phyloP scores from a whole-genome alignment of 768 basidiomycete species.

The Strobilomyces dryophilus region DNA sequence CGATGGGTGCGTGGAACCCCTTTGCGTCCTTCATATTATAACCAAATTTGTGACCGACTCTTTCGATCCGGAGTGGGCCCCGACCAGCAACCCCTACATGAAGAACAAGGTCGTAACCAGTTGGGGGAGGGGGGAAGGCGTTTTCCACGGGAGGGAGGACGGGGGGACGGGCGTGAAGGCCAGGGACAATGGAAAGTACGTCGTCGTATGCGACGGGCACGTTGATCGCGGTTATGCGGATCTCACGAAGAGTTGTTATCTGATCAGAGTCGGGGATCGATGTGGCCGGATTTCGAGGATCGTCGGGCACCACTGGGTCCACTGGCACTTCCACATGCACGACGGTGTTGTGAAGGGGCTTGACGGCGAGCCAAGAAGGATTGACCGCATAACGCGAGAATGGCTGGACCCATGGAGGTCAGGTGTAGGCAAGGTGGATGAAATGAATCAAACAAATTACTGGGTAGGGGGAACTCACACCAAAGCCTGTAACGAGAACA shows the following conservation, averaged over 20 bases:
- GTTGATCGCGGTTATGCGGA: slow-evolving; percentile 57
- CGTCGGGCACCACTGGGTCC: slow-evolving; percentile 17
- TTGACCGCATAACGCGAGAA: slow-evolving; percentile 54
- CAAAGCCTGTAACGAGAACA: slow-evolving; percentile 52
- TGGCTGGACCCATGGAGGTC: slow-evolving; percentile 38
- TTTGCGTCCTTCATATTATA: slow-evolving; percentile 66
- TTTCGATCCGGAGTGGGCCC: slow-evolving; percentile 61
- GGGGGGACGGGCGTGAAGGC: slow-evolving; percentile 59
- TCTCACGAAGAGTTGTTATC: slow-evolving; percentile 31
- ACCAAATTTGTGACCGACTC: slow-evolving; percentile 60
- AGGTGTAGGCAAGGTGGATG: slow-evolving; percentile 15
- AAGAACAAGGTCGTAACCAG: slow-evolving; percentile 66
- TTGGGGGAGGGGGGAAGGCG: slow-evolving; percentile 36
- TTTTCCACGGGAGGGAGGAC: slow-evolving; percentile 37
- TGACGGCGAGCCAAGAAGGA: slow-evolving; percentile 70
- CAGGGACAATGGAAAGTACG: slow-evolving; percentile 52
- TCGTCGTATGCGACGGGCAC: slow-evolving; percentile 58
- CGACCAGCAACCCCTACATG: slow-evolving; percentile 67
- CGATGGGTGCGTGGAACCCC: slow-evolving; percentile 50
- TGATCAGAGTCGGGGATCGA: slow-evolving; percentile 4
- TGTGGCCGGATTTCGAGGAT: slow-evolving; percentile 5
- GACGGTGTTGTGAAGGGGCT: slow-evolving; percentile 54
- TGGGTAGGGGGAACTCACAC: slow-evolving; percentile 38
- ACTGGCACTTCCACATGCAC: slow-evolving; percentile 38
- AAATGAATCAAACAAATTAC: slow-evolving; percentile 19